These are phyloP conservation scores for Yamadazyma diddensiae DNA, from an alignment of 1,139 yeast species.

Conservation along the genomic window DNA sequence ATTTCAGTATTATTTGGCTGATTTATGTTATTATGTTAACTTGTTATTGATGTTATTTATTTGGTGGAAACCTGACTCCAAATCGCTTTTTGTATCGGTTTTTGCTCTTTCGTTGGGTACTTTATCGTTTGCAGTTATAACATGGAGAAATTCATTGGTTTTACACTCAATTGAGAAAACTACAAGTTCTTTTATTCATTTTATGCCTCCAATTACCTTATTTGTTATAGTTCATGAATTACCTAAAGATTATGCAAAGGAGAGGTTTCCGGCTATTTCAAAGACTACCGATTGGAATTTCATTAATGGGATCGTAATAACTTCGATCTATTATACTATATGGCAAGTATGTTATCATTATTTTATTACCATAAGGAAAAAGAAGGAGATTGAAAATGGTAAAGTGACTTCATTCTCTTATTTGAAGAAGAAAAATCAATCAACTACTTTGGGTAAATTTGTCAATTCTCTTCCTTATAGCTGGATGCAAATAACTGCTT, in stretches of 20 bases:
- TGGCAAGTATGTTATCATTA: slow-evolving; percentile 93
- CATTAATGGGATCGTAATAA: slow-evolving; percentile 67
- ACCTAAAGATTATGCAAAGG: slow-evolving; percentile 49
- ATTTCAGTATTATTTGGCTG: slow-evolving; percentile 87
- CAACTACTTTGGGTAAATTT: slow-evolving; percentile 66
- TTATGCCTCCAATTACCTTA: slow-evolving; percentile 85
- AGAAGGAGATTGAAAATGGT: slow-evolving; percentile 82
- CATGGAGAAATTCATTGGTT: slow-evolving; percentile 94
- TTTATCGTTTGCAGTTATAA: slow-evolving; percentile 86
- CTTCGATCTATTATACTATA: slow-evolving; percentile 80
- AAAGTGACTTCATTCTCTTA: slow-evolving; percentile 85
- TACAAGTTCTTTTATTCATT: slow-evolving; percentile 88
- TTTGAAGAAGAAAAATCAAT: slow-evolving; percentile 67
- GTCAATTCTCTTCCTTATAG: slow-evolving; percentile 83
- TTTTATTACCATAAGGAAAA: slow-evolving; percentile 78
- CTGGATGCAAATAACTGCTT: slow-evolving; percentile 78
- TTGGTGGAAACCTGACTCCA: slow-evolving; percentile 80
- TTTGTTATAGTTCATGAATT: slow-evolving; percentile 84
- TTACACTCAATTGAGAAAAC: slow-evolving; percentile 90
- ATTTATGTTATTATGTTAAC: slow-evolving; percentile 90
- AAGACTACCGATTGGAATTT: slow-evolving; percentile 67
- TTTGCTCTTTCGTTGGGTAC: slow-evolving; percentile 90
- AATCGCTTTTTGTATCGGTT: slow-evolving; percentile 71
- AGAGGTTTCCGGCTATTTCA: slow-evolving; percentile 79
- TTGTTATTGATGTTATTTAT: slow-evolving; percentile 63